Percentiles rank a stretch among this genome's conserved stretches.
These are phyloP conservation scores for Fagopyrum tataricum DNA, from an alignment of 148 eudicot genomes.

Conservation along the genomic window DNA sequence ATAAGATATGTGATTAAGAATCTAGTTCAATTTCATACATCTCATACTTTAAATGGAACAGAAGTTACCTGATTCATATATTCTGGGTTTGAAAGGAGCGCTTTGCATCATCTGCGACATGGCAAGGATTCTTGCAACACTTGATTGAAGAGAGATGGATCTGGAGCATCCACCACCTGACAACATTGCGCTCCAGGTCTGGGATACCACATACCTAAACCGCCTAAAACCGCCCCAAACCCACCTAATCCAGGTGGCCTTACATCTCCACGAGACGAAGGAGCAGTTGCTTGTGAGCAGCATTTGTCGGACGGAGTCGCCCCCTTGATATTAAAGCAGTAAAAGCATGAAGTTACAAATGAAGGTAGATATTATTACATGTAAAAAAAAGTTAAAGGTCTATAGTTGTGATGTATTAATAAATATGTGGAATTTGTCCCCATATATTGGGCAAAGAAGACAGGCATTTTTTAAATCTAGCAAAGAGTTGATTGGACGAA, in stretches of 20 bases:
- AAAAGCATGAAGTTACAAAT: neutral
- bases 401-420: neutral
- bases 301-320: constrained; percentile 55
- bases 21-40: neutral
- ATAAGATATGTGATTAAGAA: neutral
- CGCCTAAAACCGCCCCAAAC: constrained; percentile 38
- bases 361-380: neutral
- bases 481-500: neutral
- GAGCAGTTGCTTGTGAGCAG: constrained; percentile 53
- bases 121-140: constrained; percentile 82
- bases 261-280: constrained; percentile 49
- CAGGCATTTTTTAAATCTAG: neutral
- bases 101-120: constrained; percentile 93
- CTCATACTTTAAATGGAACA: neutral
- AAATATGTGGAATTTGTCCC: neutral
- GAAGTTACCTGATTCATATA: constrained; percentile 67
- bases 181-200: constrained; percentile 42
- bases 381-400: neutral
- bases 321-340: constrained; percentile 31
- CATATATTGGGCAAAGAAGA: neutral
- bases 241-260: constrained; percentile 62
- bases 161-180: constrained; percentile 40
- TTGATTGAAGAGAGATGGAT: constrained; percentile 54
- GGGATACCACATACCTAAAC: constrained; percentile 37
- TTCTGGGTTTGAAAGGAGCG: constrained; percentile 77